A percentile compares a stretch with the other conserved stretches of the same genome.
Conservation (phyloP, 192 early-diverging fungal species). For the Entomortierella chlamydospora region DNA sequence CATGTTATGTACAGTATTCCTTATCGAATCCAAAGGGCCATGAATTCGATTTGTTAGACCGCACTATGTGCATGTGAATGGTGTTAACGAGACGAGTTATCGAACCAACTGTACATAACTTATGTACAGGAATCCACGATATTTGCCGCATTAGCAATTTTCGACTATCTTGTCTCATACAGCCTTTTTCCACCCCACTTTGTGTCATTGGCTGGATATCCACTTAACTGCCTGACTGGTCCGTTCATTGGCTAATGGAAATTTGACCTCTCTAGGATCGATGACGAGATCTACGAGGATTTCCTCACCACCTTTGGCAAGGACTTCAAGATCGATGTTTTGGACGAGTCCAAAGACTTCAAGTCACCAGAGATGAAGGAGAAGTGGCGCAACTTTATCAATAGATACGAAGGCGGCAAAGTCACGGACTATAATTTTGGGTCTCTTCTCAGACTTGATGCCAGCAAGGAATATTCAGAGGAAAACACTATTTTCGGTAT, state of each 20-base stretch:
- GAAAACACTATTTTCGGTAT: conserved; percentile 92
- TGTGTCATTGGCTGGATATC: too few relatives aligned
- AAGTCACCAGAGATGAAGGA: conserved; percentile 85
- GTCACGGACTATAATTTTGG: conserved; percentile 97
- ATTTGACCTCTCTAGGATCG: conserved; percentile 63
- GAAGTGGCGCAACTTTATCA: conserved; percentile 91
- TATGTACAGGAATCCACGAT: too few relatives aligned
- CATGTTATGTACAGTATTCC: too few relatives aligned
- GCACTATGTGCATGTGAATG: too few relatives aligned
- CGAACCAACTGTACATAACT: too few relatives aligned
- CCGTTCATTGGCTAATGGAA: too few relatives aligned
- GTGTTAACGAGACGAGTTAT: too few relatives aligned
- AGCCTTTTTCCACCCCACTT: background rate
- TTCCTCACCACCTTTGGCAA: conserved; percentile 80
- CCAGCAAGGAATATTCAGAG: conserved; percentile 82
- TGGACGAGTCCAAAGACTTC: conserved; percentile 84
- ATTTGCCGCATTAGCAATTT: too few relatives aligned
- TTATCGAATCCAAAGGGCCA: too few relatives aligned
- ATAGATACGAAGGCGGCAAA: conserved; percentile 81
- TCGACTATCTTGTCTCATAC: background rate
- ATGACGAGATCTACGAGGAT: conserved; percentile 85
- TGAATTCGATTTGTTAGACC: too few relatives aligned
- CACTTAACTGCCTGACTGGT: too few relatives aligned
- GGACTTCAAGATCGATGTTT: conserved; percentile 71
- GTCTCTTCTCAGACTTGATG: conserved; percentile 83